Evolutionary conservation across 306 rosid species (phyloP).

Genomic region (Pyrus bretschneideri): DNA sequence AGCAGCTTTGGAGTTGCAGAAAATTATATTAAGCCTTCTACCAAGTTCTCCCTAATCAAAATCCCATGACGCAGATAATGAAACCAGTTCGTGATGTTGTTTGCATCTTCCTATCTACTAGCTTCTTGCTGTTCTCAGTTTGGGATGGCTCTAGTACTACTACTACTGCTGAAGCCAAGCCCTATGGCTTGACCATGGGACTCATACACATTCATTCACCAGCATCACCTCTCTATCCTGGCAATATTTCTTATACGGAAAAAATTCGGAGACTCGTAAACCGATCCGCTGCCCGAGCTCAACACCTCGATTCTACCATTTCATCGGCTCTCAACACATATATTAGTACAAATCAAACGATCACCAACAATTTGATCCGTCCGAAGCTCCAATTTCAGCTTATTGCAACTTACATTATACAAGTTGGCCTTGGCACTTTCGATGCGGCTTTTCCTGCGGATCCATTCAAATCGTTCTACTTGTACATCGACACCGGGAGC

Average conservation of each 20-base stretch:
- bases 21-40: no score
- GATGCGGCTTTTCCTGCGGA: not conserved
- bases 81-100: not conserved
- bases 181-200: not conserved
- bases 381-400: not conserved
- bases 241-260: not conserved
- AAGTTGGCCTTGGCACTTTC: not conserved
- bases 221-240: not conserved
- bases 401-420: not conserved
- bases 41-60: no score
- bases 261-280: not conserved
- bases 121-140: not conserved
- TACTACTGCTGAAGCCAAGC: not conserved
- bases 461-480: not conserved
- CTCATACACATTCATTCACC: not conserved
- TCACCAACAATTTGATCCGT: not conserved
- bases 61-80: not conserved
- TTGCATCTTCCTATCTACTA: not conserved
- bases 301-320: not conserved
- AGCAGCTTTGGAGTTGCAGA: not conserved
- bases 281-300: not conserved
- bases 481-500: not conserved
- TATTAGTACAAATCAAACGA: not conserved
- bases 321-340: not conserved
- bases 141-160: no score